phyloP scores from a whole-genome alignment of 1,284 basidiomycete species.

The Ustilago lituana region DNA sequence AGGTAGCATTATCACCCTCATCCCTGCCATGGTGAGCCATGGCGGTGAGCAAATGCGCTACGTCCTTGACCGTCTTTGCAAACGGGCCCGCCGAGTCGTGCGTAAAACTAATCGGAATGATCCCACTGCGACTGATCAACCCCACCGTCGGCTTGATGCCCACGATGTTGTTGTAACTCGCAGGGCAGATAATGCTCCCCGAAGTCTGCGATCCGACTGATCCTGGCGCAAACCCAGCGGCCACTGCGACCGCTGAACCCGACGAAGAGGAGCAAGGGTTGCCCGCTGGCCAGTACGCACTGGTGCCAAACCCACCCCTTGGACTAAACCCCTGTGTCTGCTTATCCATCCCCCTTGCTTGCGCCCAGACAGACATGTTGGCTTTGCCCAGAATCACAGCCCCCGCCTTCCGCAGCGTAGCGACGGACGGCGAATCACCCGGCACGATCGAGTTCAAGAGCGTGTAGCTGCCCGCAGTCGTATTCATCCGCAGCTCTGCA shows the following conservation, averaged over 20 bases:
- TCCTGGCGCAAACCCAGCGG: conserved; percentile 74
- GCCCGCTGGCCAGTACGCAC: conserved; percentile 73
- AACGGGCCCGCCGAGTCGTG: conserved; percentile 47
- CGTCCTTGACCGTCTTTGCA: conserved; percentile 39
- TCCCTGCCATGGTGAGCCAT: conserved; percentile 38
- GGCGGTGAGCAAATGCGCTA: conserved; percentile 37
- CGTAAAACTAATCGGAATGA: conserved; percentile 36
- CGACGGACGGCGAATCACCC: conserved; percentile 74
- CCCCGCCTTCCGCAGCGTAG: conserved; percentile 74
- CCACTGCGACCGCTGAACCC: conserved; percentile 74
- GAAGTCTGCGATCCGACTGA: conserved; percentile 75
- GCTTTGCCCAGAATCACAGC: conserved; percentile 74
- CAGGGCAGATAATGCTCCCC: conserved; percentile 44
- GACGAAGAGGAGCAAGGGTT: conserved; percentile 76
- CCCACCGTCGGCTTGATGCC: conserved; percentile 51
- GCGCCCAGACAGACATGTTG: conserved; percentile 65
- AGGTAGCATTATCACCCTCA: conserved; percentile 35
- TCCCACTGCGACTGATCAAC: conserved; percentile 34
- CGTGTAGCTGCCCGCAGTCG: conserved; percentile 70
- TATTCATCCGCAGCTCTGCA: conserved; percentile 74
- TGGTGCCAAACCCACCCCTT: conserved; percentile 74
- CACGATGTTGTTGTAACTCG: conserved; percentile 45
- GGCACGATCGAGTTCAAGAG: conserved; percentile 72
- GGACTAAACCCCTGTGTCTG: conserved; percentile 75
- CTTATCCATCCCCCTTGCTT: conserved; percentile 71